A percentile compares a stretch with the other conserved stretches of the same genome.
phyloP scores from a whole-genome alignment of 169 alveolate genomes.

The Babesia caballi region DNA sequence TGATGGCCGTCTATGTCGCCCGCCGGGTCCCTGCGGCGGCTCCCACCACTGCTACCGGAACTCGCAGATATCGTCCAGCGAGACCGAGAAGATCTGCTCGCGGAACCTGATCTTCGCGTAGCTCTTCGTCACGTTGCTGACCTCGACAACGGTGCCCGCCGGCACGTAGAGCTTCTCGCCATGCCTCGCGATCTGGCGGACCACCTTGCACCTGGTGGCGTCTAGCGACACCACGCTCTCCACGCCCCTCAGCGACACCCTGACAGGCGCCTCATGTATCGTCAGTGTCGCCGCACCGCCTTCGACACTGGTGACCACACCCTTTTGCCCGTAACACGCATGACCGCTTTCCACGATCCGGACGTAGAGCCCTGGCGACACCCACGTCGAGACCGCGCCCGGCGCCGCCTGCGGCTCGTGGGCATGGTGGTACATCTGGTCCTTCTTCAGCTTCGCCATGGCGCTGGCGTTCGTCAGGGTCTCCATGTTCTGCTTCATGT shows the following conservation, averaged over 20 bases:
- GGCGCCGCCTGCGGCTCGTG: neutral
- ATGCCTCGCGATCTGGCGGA: constrained; percentile 25
- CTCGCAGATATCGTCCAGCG: constrained; percentile 50
- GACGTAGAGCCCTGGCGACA: constrained; percentile 36
- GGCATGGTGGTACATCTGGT: constrained; percentile 29
- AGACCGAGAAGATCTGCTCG: constrained; percentile 2
- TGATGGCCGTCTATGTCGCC: neutral
- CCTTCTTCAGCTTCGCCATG: constrained; percentile 51
- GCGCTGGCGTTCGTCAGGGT: constrained; percentile 16
- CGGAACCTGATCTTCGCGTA: constrained; percentile 32
- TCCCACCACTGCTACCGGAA: constrained; percentile 1
- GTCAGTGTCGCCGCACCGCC: constrained; percentile 1
- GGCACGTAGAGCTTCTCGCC: constrained; percentile 25
- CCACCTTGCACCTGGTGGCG: constrained; percentile 39
- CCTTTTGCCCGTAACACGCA: constrained; percentile 24
- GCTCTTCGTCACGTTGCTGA: neutral
- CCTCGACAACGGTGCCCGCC: constrained; percentile 37
- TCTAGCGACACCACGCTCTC: constrained; percentile 44
- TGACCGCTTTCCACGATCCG: constrained; percentile 33
- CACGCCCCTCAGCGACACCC: neutral
- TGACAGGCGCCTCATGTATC: neutral
- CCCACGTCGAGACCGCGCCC: neutral
- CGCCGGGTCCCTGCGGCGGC: neutral
- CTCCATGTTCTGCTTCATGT: constrained; percentile 56
- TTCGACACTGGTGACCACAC: constrained; percentile 9